These are phyloP conservation scores for Aspergillus uvarum DNA, from an alignment of 2,329 filamentous ascomycete genomes.

Conservation along the genomic window DNA sequence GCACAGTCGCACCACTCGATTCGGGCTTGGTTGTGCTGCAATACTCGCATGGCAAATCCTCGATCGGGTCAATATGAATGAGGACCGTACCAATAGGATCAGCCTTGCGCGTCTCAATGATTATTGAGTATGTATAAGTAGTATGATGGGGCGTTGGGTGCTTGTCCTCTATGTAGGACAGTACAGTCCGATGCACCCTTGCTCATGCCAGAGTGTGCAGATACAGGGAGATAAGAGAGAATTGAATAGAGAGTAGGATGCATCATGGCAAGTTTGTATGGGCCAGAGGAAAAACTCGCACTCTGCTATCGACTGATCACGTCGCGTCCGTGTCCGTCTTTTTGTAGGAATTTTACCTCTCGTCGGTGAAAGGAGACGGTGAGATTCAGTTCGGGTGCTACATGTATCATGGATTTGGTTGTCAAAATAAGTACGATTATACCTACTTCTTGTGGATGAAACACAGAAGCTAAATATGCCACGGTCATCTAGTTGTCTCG, in stretches of 20 bases:
- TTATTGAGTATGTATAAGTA: neutral
- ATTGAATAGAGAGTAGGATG: no score
- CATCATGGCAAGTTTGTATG: no score
- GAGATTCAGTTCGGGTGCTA: no score
- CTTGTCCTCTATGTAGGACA: neutral
- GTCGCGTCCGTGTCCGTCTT: slow-evolving; percentile 17
- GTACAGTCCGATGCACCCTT: neutral
- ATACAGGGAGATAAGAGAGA: no score
- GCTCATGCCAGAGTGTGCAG: neutral
- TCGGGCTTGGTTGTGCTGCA: neutral
- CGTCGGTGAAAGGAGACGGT: no score
- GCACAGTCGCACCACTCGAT: neutral
- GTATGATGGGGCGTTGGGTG: neutral
- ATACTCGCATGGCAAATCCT: neutral
- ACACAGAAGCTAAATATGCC: no score
- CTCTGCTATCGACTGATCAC: slow-evolving; percentile 14
- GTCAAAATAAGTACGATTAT: no score
- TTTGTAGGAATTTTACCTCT: no score
- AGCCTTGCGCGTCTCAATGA: neutral
- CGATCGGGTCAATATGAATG: neutral
- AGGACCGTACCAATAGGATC: neutral
- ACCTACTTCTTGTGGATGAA: no score
- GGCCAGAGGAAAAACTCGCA: neutral
- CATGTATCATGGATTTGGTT: no score
- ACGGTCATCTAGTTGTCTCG: no score